Evolutionary conservation across 2,329 filamentous ascomycete genomes (phyloP).

Genomic region (Nannizziopsis arthrosporioides): DNA sequence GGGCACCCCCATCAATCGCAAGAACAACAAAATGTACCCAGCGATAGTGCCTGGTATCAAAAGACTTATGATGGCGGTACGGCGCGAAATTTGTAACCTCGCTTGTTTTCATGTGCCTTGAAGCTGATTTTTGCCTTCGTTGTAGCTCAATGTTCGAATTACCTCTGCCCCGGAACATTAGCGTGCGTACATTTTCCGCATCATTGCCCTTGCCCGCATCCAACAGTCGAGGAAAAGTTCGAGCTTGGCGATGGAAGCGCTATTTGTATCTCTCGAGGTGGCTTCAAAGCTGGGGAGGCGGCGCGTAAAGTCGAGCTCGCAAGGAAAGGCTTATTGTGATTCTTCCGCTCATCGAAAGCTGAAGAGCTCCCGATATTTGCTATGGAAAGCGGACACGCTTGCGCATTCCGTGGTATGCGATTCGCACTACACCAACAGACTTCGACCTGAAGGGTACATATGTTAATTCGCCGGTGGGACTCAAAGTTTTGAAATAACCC

Average conservation of each 20-base stretch:
- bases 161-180: slow-evolving; percentile 86
- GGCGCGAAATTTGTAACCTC: too few species aligned
- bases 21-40: slow-evolving; percentile 66
- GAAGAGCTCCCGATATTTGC: too few species aligned
- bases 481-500: too few species aligned
- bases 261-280: slow-evolving; percentile 39
- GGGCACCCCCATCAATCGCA: slow-evolving; percentile 45
- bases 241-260: slow-evolving; percentile 43
- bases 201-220: slow-evolving; percentile 87
- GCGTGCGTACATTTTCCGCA: slow-evolving; percentile 94
- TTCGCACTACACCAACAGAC: too few species aligned
- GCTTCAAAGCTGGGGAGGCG: slow-evolving; percentile 38
- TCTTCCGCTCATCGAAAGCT: too few species aligned
- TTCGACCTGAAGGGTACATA: too few species aligned
- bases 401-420: too few species aligned
- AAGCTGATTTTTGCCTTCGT: slow-evolving; percentile 1
- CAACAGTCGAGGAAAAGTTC: slow-evolving; percentile 63
- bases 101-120: neutral
- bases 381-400: too few species aligned
- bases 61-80: slow-evolving; percentile 24
- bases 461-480: too few species aligned
- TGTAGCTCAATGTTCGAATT: slow-evolving; percentile 75
- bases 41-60: slow-evolving; percentile 72
- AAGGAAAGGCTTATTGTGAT: slow-evolving; percentile 38
- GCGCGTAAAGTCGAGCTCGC: slow-evolving; percentile 40